A percentile compares a stretch with the other conserved stretches of the same genome.
Evolutionary conservation across 441 rosid genomes (phyloP).

Genomic region (Gossypium gossypioides): DNA sequence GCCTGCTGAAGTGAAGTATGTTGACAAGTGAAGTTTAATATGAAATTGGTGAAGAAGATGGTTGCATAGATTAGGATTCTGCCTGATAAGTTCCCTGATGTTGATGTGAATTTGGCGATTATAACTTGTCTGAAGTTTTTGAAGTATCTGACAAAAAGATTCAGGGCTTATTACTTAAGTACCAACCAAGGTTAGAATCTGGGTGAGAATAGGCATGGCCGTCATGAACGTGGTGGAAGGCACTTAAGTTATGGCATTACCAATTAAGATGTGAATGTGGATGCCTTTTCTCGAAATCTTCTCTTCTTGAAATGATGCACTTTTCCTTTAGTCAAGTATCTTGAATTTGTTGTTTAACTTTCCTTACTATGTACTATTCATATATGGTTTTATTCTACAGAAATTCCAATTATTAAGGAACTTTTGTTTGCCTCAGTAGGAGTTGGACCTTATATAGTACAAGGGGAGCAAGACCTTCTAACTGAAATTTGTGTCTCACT

Average conservation of each 20-base stretch:
- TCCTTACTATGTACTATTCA: background rate
- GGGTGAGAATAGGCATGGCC: background rate
- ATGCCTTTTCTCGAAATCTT: background rate
- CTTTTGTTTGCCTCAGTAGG: background rate
- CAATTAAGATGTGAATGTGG: background rate
- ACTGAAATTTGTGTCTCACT: background rate
- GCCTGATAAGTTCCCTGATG: slow-evolving; percentile 2
- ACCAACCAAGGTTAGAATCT: background rate
- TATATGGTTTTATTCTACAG: background rate
- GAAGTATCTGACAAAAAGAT: background rate
- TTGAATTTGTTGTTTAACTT: background rate
- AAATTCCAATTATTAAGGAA: background rate
- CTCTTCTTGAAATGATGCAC: background rate
- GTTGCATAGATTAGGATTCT: slow-evolving; percentile 1
- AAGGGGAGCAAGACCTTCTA: background rate
- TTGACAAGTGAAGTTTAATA: background rate
- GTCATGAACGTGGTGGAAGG: background rate
- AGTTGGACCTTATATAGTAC: background rate
- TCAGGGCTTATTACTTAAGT: background rate
- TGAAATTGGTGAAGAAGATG: background rate
- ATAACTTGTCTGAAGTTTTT: background rate
- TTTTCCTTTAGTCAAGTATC: background rate
- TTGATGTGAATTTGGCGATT: background rate
- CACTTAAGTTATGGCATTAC: background rate
- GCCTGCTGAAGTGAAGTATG: background rate